Evolutionary conservation across 1,284 basidiomycete species (phyloP), one percentile per base, ranked within the genome.

Genomic region (Trichosporon inkin): DNA sequence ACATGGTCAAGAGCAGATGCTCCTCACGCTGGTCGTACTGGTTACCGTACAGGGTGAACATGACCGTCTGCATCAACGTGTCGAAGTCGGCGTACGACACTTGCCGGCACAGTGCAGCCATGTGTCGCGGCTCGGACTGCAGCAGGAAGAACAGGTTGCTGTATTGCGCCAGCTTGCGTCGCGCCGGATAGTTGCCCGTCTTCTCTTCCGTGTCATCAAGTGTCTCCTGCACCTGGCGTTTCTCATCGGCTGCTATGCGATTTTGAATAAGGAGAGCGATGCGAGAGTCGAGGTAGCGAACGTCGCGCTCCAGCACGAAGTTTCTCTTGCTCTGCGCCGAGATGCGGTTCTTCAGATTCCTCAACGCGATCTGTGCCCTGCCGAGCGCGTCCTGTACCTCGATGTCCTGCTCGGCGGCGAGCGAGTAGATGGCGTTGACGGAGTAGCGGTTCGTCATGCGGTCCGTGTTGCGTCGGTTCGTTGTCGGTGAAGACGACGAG

Each of bases 41-140:
- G 82, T 98, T 98, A 68, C 95, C 96, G 78, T 98, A 99, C 36
- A 99, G 85, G 17, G 95, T 98, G 80, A 99, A 99, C 96, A 99
- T 99, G 80, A 99, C 95, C 4, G 96, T 99, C 78, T 99, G 96
- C 22, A 99, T 85, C 57, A 99, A 87, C 40, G 94, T 97, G 79
- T 99, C 95, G 71, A 99, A 98, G 81, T 99, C 95, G 49, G 90
- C 86, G 40, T 99, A 80, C 67, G 88, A 92, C 78, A 99, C 96
- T 59, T 99, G 87, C n/a, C 96, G 88, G 74, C 96, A 99, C 41
- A 99, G 85, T 22, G 90, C 86, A 37, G 96, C 96, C 68, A 98
- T 89, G 78, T 99, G 96, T 55, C 94, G 85, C 14, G 96, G 96
- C 74, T 99, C 96, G 41, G 90, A 92, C 75, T 99, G 96, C 36